A percentile compares a stretch with the other conserved stretches of the same genome.
These are phyloP conservation scores for Syzygium syzygioides DNA, from an alignment of 441 rosid genomes.

Conservation along the genomic window DNA sequence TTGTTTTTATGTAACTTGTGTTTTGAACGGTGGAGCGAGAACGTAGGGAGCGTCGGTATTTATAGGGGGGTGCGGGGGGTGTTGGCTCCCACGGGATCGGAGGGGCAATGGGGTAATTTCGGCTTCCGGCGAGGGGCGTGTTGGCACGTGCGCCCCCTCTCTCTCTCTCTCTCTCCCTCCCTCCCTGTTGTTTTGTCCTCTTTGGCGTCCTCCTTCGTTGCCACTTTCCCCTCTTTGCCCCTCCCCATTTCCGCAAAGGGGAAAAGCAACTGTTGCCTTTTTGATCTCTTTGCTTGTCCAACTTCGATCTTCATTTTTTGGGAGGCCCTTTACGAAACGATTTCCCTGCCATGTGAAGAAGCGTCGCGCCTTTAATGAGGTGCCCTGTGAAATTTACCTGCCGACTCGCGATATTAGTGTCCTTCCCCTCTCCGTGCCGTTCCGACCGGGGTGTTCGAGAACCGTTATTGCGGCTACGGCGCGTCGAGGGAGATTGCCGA, in stretches of 20 bases:
- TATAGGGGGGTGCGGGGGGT: neutral
- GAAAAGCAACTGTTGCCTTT: neutral
- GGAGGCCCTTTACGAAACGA: neutral
- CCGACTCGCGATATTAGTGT: too few relatives aligned
- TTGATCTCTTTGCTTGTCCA: neutral
- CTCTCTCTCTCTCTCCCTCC: neutral
- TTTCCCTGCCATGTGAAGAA: fast-evolving
- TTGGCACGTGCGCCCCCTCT: neutral
- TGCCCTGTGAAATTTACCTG: too few relatives aligned
- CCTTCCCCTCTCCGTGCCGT: fast-evolving
- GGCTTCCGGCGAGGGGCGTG: neutral
- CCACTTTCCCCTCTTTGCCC: neutral
- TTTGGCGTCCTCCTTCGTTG: neutral
- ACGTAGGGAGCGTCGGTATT: neutral
- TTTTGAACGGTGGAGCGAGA: neutral
- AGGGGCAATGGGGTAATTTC: neutral
- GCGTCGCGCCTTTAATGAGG: neutral
- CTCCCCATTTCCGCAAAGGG: neutral
- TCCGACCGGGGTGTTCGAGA: too few relatives aligned
- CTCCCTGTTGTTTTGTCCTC: neutral
- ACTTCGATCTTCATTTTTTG: neutral
- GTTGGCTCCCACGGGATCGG: neutral
- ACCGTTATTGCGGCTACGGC: too few relatives aligned
- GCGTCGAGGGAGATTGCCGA: neutral
- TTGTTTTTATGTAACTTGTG: fast-evolving